Base-by-base conservation (phyloP, 2,329 filamentous ascomycete genomes). In the Colletotrichum costaricense region DNA sequence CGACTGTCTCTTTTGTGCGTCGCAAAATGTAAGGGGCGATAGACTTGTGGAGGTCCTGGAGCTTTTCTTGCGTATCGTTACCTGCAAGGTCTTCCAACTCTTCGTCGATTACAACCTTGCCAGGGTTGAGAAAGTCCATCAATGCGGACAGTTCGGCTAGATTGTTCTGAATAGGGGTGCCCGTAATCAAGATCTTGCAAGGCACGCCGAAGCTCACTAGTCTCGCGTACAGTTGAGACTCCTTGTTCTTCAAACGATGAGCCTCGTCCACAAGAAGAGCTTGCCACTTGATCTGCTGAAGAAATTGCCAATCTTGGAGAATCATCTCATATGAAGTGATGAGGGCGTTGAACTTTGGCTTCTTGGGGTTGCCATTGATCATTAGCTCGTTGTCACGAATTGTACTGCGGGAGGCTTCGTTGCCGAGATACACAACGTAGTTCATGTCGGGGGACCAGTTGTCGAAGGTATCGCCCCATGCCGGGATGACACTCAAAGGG, bases 251-350 rank as follows among this genome's bases (percentile, higher is more conserved):
- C 76, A 99, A 85, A 66, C 97, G 94, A 84, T 99, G 97, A 35
- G 97, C 97, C 85, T 99, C 97, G 78, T 99, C 97, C 57, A 99
- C 95, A 49, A 94, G 95, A 81, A 99, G 92, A 70, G 97, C 97
- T 81, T 99, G 97, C 96, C 97, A 99, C 82, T 98, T 98, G 83
- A 99, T 94, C 75, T 93, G 92, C 72, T 93, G 93, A 49, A 99
- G 85, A 79, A 98, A 97, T 49, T 93, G 87, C 75, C 93, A 92
- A 80, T 99, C 97, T 70, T 92, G 90, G 60, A 98, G 88, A 70
- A 98, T 97, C 81, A 97, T 98, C 83, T 99, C 97, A 80, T 99
- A 99, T 0, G 97, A 98, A 1, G 97, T 99, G 73, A 99, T 91
- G 42, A 99, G 88, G n/a, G 98, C 95, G 78, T 99, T 97, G 87